Conservation (phyloP, 495 filamentous ascomycete species). For the Hypoxylon perforatum region DNA sequence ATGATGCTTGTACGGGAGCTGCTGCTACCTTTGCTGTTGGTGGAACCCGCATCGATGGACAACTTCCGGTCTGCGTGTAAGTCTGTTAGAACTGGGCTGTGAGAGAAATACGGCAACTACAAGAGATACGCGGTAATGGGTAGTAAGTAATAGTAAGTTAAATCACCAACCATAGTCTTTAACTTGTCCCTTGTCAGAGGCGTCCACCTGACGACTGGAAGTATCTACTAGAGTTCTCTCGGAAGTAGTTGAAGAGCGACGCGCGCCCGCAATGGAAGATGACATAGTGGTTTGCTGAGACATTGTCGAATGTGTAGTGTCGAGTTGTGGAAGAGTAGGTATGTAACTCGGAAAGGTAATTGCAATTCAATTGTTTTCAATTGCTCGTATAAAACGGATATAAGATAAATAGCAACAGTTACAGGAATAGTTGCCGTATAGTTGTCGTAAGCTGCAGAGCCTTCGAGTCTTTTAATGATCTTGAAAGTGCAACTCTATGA, state of each 20-base stretch:
- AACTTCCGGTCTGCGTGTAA: slow-evolving; percentile 8
- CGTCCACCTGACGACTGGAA: neutral
- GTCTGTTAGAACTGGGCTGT: slow-evolving; percentile 3
- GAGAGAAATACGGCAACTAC: no score
- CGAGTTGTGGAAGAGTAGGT: no score
- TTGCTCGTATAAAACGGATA: no score
- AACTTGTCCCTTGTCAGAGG: neutral
- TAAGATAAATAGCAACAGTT: no score
- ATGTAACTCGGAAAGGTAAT: neutral
- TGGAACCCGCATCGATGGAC: slow-evolving; percentile 12
- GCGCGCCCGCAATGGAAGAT: neutral
- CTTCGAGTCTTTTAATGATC: neutral
- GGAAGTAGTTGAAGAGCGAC: slow-evolving; percentile 25
- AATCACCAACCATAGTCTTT: slow-evolving; percentile 11
- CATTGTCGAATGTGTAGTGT: neutral
- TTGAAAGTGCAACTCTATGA: neutral
- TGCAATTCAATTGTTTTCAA: neutral
- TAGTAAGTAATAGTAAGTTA: neutral
- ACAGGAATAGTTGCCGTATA: no score
- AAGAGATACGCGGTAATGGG: neutral
- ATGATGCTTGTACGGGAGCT: slow-evolving; percentile 23
- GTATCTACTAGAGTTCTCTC: slow-evolving; percentile 31
- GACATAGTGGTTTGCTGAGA: slow-evolving; percentile 9
- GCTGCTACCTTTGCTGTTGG: slow-evolving; percentile 1
- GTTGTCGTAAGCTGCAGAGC: no score